phyloP scores from a whole-genome alignment of 2,329 filamentous ascomycete genomes.

The Torrubiellomyces zombiae region DNA sequence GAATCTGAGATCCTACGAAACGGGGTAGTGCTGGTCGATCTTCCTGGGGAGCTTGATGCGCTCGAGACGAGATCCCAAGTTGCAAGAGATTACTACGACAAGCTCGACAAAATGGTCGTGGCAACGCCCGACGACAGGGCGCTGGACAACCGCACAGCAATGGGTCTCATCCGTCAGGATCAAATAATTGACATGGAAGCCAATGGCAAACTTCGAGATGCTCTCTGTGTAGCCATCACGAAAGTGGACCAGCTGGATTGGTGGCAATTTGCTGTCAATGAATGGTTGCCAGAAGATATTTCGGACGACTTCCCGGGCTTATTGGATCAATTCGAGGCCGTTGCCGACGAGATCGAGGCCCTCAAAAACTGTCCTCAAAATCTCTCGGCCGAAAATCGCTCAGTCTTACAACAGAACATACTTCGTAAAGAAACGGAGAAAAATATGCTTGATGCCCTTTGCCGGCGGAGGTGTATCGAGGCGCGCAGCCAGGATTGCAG shows the following conservation, averaged over 20 bases:
- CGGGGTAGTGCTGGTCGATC: conserved; percentile 6
- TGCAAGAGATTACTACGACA: conserved; percentile 2
- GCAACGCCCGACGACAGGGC: conserved; percentile 5
- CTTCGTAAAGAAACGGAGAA: not conserved
- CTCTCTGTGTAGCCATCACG: conserved; percentile 4
- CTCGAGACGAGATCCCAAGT: conserved; percentile 4
- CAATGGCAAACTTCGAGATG: conserved; percentile 4
- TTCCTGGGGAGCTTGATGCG: conserved; percentile 7
- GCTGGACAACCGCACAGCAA: conserved; percentile 6
- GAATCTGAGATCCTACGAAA: conserved; percentile 3
- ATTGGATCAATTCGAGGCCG: not conserved
- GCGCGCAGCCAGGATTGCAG: conserved; percentile 3
- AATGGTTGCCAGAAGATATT: conserved; percentile 2
- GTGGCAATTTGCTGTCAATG: conserved; percentile 1
- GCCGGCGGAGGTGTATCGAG: conserved; percentile 4
- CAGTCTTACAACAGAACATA: not conserved
- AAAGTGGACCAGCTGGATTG: conserved; percentile 6
- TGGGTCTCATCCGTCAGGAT: conserved; percentile 3
- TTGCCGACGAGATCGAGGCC: not conserved
- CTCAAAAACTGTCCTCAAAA: not conserved
- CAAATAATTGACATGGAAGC: conserved; percentile 5
- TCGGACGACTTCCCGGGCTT: not conserved
- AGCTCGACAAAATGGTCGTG: conserved; percentile 4
- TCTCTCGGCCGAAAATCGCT: not conserved
- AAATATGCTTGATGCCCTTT: not conserved